phyloP scores from a whole-genome alignment of 805 yeast genomes.

The Metschnikowia gruessii region DNA sequence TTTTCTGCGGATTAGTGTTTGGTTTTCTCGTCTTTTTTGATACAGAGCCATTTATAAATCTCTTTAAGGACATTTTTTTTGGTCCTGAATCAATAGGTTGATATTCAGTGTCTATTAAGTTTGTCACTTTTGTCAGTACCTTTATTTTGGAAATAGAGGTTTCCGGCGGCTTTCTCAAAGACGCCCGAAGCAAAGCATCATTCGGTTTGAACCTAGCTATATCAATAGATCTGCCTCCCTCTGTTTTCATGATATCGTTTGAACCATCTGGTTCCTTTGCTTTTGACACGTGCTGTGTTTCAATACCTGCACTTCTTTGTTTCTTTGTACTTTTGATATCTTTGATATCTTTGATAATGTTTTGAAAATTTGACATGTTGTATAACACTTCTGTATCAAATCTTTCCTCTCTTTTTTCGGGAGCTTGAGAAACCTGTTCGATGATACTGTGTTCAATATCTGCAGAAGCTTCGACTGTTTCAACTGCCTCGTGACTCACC shows the following conservation, averaged over 20 bases:
- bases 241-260: too few relatives aligned
- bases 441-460: not conserved
- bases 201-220: not conserved
- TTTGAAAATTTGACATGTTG: not conserved
- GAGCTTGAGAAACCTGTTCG: not conserved
- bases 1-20: not conserved
- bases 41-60: not conserved
- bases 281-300: not conserved
- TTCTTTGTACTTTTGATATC: not conserved
- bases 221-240: not conserved
- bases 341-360: not conserved
- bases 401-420: not conserved
- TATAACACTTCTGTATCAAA: too few relatives aligned
- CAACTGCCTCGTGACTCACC: not conserved
- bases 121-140: slow-evolving; percentile 28
- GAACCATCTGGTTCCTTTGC: not conserved
- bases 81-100: slow-evolving; percentile 1
- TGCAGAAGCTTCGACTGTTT: not conserved
- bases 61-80: not conserved
- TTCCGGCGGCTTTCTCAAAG: slow-evolving; percentile 31
- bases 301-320: not conserved
- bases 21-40: not conserved
- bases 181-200: not conserved
- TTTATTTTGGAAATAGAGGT: slow-evolving; percentile 32
- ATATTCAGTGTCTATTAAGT: slow-evolving; percentile 18